phyloP scores from a whole-genome alignment of 345 rosid species.

The Aegle marmelos region DNA sequence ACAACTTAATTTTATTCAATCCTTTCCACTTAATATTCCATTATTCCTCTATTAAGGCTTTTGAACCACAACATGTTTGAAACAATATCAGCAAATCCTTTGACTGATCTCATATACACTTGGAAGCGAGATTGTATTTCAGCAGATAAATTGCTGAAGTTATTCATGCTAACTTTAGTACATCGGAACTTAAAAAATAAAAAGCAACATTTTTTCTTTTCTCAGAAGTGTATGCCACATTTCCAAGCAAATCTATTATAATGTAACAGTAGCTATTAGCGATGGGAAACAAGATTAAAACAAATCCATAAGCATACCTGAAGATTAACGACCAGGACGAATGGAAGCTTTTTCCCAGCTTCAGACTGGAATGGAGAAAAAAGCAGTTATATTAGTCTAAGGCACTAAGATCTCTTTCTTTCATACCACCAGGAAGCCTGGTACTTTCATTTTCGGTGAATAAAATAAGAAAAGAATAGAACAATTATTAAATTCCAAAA shows the following conservation, averaged over 20 bases:
- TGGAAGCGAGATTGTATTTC: background rate
- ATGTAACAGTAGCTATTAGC: background rate
- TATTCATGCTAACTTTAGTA: background rate
- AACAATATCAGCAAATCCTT: background rate
- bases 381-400: background rate
- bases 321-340: slow-evolving; percentile 78
- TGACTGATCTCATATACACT: background rate
- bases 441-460: no score
- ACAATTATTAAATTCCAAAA: background rate
- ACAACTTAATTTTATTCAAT: slow-evolving; percentile 1
- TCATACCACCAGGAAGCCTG: no score
- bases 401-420: no score
- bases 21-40: background rate
- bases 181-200: background rate
- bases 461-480: background rate
- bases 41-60: background rate
- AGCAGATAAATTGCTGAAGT: background rate
- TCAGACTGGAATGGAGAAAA: slow-evolving; percentile 60
- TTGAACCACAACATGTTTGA: background rate
- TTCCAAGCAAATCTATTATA: background rate
- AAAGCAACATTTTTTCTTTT: no score
- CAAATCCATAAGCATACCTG: slow-evolving; percentile 54
- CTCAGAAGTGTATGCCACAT: background rate
- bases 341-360: slow-evolving; percentile 87
- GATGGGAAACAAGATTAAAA: slow-evolving; percentile 8